A percentile compares a stretch with the other conserved stretches of the same genome.
Conservation (phyloP, 2,329 filamentous ascomycete species). For the Bisporella sp. region DNA sequence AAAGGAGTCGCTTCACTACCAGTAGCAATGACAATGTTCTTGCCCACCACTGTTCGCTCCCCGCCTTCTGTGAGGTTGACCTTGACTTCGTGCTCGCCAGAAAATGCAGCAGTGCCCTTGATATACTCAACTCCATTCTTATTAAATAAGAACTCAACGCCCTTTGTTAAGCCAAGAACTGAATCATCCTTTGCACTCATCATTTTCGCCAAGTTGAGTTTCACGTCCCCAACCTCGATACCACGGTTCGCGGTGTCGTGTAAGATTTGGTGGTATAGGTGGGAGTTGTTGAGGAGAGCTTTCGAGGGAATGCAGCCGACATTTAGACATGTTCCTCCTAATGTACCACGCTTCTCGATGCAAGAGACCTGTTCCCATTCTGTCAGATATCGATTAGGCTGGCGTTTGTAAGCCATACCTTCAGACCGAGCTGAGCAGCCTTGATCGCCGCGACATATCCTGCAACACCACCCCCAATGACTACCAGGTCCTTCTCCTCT, state of each 20-base stretch:
- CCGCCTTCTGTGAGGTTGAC: constrained; percentile 87
- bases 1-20: constrained; percentile 94
- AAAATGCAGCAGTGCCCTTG: constrained; percentile 84
- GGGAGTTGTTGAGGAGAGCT: constrained; percentile 98
- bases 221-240: constrained; percentile 95
- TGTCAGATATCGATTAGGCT: background rate
- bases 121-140: constrained; percentile 99
- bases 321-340: constrained; percentile 96
- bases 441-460: constrained; percentile 99
- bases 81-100: constrained; percentile 84
- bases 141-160: constrained; percentile 96
- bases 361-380: constrained; percentile 68
- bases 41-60: constrained; percentile 77
- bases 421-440: constrained; percentile 93
- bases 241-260: constrained; percentile 97
- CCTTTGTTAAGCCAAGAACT: constrained; percentile 84
- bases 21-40: constrained; percentile 98
- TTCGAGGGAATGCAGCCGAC: constrained; percentile 99
- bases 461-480: constrained; percentile 96
- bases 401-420: constrained; percentile 48
- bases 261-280: constrained; percentile 93
- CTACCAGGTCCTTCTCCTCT: constrained; percentile 95
- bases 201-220: constrained; percentile 89
- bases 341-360: constrained; percentile 93
- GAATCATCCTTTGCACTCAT: constrained; percentile 99